Evolutionary conservation across 2,329 filamentous ascomycete species (phyloP), one percentile per base, ranked within the genome.

Genomic region (Microcyclospora pomicola): DNA sequence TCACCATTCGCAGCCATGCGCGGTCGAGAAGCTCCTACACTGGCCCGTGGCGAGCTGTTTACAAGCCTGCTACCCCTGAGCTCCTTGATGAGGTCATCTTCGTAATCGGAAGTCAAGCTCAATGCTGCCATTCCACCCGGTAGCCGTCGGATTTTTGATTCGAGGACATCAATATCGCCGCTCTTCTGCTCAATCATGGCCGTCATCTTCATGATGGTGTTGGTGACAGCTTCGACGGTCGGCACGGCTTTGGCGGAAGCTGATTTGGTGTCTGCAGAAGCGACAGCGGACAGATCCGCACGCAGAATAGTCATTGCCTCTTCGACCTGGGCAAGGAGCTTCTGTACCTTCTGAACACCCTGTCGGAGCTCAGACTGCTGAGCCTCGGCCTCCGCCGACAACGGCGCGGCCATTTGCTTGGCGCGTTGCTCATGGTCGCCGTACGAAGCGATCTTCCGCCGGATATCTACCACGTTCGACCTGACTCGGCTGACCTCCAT

Each of bases 171-270:
- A 37, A 98, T 77, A 51, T 96, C 88, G 41, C 80, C 83, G 54
- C 82, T 91, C 56, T 84, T 82, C 63, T 85, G 84, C 66, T 96
- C 84, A 0, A 82, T 82, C 80, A 95, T 88, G 42, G 69, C 73
- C 27, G 87, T 95, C 81, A 98, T 87, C 55, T 91, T 94, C 41
- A 70, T 69, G 47, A 98, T 93, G 1, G 91, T 98, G 42, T 82
- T 83, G 49, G 87, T 80, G 14, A 98, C 83, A 0, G 85, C 84
- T 50, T 95, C 91, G 9, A 95, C 83, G 0, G 87, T 95, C 0
- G 91, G 91, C 4, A 79, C 73, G 36, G 70, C 42, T n/a, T 32
- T 67, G 66, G 39, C 42, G 43, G 41, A 35, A 27, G 29, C 36
- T 2, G 44, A 48, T 14, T 53, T 53, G 9, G 24, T 33, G 7